Evolutionary conservation across 192 early-diverging fungal genomes (phyloP).

Genomic region (Allomyces arbusculus): DNA sequence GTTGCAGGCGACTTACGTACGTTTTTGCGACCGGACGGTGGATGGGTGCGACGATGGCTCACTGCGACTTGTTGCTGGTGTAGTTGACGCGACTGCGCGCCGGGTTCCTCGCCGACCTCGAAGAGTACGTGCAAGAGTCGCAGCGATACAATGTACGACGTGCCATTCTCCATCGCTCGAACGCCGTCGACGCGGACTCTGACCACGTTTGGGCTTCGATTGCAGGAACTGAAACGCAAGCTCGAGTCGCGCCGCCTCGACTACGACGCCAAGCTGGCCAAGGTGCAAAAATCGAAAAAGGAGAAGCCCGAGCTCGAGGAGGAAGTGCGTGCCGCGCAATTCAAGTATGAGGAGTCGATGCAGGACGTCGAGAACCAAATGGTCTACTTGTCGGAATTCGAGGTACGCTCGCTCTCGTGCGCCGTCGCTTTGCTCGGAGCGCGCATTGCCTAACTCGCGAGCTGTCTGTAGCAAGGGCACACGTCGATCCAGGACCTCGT

Average conservation of each 20-base stretch:
- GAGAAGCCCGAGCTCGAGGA: conserved; percentile 79
- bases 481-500: no score
- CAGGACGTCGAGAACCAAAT: conserved; percentile 55
- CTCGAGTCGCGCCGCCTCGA: conserved; percentile 71
- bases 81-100: conserved; percentile 14
- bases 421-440: no score
- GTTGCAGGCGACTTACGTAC: no score
- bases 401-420: conserved; percentile 31
- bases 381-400: conserved; percentile 59
- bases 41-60: no score
- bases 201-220: not conserved
- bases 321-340: conserved; percentile 66
- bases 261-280: conserved; percentile 76
- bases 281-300: conserved; percentile 77
- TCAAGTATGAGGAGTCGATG: conserved; percentile 83
- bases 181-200: not conserved
- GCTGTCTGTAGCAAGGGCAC: no score
- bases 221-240: conserved; percentile 52
- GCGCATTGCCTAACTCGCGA: no score
- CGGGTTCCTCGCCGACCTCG: conserved; percentile 15
- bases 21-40: no score
- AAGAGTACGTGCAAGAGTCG: conserved; percentile 20
- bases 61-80: not conserved
- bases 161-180: conserved; percentile 4
- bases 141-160: conserved; percentile 25